A percentile compares a stretch with the other conserved stretches of the same genome.
Conservation (phyloP, 2,329 filamentous ascomycete species). For the Periconia digitata region DNA sequence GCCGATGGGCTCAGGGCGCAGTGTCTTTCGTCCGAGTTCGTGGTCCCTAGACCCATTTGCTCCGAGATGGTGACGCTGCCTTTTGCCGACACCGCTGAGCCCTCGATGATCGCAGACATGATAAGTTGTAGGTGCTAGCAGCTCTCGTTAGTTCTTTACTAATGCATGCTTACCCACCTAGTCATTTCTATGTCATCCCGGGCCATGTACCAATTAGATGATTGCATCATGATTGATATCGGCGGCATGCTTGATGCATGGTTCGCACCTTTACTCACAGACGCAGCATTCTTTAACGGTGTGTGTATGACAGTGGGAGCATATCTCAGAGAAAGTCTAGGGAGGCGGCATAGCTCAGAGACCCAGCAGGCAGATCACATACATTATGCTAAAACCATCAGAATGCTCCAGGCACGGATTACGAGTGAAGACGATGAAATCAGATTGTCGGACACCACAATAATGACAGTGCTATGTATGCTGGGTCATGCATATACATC, state of each 20-base stretch:
- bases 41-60: background rate
- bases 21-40: background rate
- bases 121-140: background rate
- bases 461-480: constrained; percentile 34
- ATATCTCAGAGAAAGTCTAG: background rate
- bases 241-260: background rate
- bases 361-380: constrained; percentile 6
- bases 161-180: background rate
- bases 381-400: constrained; percentile 31
- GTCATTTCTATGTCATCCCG: background rate
- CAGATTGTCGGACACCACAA: constrained; percentile 33
- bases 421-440: constrained; percentile 14
- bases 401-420: constrained; percentile 38
- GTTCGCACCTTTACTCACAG: background rate
- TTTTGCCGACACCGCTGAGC: background rate
- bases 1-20: background rate
- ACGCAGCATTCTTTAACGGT: background rate
- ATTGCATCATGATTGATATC: background rate
- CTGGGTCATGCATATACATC: constrained; percentile 31
- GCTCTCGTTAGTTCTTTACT: background rate
- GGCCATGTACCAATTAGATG: background rate
- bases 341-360: background rate
- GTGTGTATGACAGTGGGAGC: background rate
- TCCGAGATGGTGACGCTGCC: background rate
- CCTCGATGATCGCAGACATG: background rate